Evolutionary conservation across 257 asterid species (phyloP), one percentile per base, ranked within the genome.

Genomic region (Lavandula angustifolia): DNA sequence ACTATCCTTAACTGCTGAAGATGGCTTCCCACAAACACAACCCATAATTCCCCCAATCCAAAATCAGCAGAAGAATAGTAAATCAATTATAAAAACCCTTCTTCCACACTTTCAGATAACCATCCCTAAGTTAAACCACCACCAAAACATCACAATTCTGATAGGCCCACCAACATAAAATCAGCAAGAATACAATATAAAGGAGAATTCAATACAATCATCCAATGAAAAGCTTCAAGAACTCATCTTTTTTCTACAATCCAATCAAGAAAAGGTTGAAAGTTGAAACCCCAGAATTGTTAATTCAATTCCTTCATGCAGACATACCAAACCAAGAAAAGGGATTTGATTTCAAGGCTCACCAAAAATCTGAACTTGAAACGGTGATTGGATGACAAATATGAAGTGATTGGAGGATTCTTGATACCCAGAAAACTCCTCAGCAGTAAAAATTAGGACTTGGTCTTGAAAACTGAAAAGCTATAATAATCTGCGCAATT

Each of bases 11-110:
- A 52, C 75, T 2, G 81, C 73, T 37, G 87, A 67, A 52, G 94
- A 85, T 57, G 95, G 82, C 76, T 87, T 92, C 50, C 83, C 97
- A 62, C 87, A 92, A 10, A 85, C 81, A 72, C 86, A 80, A 42
- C 98, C 98, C 98, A 92, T 92, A 34, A 46, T 74, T 72, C 54
- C 56, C 75, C 68, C 71, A 66, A 69, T 22, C 8, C 3, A 68
- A 75, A 59, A 54, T 69, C 75, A 58, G 42, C 64, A 59, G 60
- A 67, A 67, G 7, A 51, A 35, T 12, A 37, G 60, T 22, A 22
- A 22, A 22, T 22, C 1, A 22, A 22, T 0, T 22, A 42, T 32
- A 58, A n/a, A 57, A 58, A 64, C 31, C 64, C 66, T 43, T 37
- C 75, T 61, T 66, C 59, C 59, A 71, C 67, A 62, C 60, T 33